These are phyloP conservation scores for Candida broadrunensis DNA, from an alignment of 805 yeast genomes.

Conservation along the genomic window DNA sequence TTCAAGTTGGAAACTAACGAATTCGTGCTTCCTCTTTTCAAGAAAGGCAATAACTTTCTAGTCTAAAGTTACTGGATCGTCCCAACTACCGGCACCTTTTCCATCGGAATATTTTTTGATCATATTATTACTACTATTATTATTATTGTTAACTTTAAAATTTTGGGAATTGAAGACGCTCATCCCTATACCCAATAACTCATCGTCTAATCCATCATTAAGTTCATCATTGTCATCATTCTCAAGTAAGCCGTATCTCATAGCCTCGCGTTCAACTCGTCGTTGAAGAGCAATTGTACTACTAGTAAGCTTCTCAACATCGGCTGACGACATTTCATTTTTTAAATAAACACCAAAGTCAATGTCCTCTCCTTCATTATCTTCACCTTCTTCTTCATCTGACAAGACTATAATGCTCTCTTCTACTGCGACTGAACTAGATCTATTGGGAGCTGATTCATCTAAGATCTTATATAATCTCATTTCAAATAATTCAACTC, in stretches of 20 bases:
- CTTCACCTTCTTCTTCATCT: constrained; percentile 27
- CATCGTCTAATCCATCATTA: constrained; percentile 31
- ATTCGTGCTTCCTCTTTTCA: no score
- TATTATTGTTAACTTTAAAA: constrained; percentile 1
- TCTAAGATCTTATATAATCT: constrained; percentile 31
- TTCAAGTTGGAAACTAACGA: no score
- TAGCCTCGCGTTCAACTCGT: no score
- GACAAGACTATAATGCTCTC: constrained; percentile 29
- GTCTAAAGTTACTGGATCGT: constrained; percentile 37
- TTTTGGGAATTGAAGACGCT: neutral
- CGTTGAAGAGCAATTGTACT: no score
- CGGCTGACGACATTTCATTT: no score
- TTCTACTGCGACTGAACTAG: constrained; percentile 7
- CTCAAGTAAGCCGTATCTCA: no score
- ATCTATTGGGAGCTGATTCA: constrained; percentile 12
- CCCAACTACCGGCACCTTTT: constrained; percentile 35
- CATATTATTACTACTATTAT: neutral
- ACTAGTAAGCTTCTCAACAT: no score
- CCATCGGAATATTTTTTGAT: neutral
- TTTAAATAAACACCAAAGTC: no score
- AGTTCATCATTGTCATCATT: constrained; percentile 22
- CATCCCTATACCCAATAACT: constrained; percentile 16
- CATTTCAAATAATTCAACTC: constrained; percentile 35
- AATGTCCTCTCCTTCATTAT: constrained; percentile 9
- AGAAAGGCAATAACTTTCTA: no score